phyloP scores from a whole-genome alignment of 2,329 filamentous ascomycete species.

The Xylariomycetidae sp. region DNA sequence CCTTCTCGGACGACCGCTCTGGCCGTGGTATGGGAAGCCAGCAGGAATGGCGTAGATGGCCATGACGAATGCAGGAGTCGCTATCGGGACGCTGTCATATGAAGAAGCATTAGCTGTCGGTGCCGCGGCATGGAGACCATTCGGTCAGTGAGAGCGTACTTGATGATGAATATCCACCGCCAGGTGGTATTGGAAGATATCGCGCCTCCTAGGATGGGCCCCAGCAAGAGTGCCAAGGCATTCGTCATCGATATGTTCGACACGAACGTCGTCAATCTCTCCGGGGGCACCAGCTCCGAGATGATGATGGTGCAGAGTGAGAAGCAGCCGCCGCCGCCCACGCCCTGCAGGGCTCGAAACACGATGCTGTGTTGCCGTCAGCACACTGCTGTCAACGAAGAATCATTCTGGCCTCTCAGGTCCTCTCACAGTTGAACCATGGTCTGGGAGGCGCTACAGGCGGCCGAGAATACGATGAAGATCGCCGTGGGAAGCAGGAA shows the following conservation, averaged over 20 bases:
- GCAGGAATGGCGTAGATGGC: constrained; percentile 5
- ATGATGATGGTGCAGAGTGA: constrained; percentile 5
- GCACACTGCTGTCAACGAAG: too few species aligned
- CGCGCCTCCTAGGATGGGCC: constrained; percentile 10
- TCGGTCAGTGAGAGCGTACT: constrained; percentile 2
- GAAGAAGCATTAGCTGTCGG: background rate
- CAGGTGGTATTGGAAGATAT: constrained; percentile 7
- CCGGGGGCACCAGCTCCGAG: constrained; percentile 7
- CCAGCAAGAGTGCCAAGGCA: constrained; percentile 4
- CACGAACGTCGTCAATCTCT: constrained; percentile 5
- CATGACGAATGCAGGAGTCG: constrained; percentile 3
- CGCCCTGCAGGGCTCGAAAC: constrained; percentile 9
- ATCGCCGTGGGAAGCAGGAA: constrained; percentile 1
- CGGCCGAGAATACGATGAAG: constrained; percentile 7
- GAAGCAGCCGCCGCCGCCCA: constrained; percentile 9
- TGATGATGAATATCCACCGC: constrained; percentile 14
- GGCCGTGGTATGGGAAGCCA: constrained; percentile 6
- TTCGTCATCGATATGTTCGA: constrained; percentile 3
- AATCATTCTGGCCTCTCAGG: background rate
- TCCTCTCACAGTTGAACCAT: constrained; percentile 4
- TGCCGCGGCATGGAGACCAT: background rate
- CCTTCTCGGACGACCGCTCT: background rate
- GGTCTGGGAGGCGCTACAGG: constrained; percentile 6
- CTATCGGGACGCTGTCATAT: constrained; percentile 7
- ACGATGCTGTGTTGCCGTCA: constrained; percentile 3